Evolutionary conservation across 768 basidiomycete genomes (phyloP).

Genomic region (Scleroderma bovista): DNA sequence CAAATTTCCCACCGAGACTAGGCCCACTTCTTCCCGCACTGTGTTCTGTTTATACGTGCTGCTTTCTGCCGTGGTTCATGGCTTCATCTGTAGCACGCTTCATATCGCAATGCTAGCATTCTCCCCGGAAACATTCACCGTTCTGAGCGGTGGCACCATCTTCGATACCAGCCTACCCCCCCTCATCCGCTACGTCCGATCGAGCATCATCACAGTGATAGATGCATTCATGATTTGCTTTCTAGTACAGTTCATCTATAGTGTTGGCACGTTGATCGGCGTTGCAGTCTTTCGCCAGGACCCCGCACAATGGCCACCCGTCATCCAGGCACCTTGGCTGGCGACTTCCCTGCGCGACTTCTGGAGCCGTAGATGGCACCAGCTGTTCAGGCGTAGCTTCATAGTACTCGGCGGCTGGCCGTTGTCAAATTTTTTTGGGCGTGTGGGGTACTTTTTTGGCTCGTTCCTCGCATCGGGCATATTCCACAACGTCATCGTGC

Average conservation of each 20-base stretch:
- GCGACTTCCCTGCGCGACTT: conserved; percentile 51
- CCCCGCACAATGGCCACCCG: conserved; percentile 48
- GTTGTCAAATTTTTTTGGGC: conserved; percentile 36
- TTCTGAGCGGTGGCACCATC: conserved; percentile 23
- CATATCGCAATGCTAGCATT: conserved; percentile 39
- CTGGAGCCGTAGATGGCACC: conserved; percentile 59
- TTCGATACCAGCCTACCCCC: conserved; percentile 23
- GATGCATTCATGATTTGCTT: conserved; percentile 41
- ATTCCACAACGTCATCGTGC: conserved; percentile 48
- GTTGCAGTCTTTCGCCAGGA: conserved; percentile 40
- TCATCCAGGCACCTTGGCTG: conserved; percentile 47
- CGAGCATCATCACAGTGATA: conserved; percentile 37
- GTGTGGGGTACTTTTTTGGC: conserved; percentile 42
- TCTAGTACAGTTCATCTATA: conserved; percentile 38
- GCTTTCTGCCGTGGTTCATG: conserved; percentile 26
- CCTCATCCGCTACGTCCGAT: conserved; percentile 25
- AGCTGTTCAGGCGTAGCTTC: conserved; percentile 50
- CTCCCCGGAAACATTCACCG: conserved; percentile 12
- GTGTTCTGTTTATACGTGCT: conserved; percentile 35
- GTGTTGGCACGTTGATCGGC: conserved; percentile 36
- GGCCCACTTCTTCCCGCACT: conserved; percentile 23
- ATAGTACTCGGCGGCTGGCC: conserved; percentile 41
- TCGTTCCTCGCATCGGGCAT: conserved; percentile 50
- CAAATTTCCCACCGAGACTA: conserved; percentile 31
- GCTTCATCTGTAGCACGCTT: conserved; percentile 38